Evolutionary conservation across 2,329 filamentous ascomycete species (phyloP).

Genomic region (Mycocentrospora acerina): DNA sequence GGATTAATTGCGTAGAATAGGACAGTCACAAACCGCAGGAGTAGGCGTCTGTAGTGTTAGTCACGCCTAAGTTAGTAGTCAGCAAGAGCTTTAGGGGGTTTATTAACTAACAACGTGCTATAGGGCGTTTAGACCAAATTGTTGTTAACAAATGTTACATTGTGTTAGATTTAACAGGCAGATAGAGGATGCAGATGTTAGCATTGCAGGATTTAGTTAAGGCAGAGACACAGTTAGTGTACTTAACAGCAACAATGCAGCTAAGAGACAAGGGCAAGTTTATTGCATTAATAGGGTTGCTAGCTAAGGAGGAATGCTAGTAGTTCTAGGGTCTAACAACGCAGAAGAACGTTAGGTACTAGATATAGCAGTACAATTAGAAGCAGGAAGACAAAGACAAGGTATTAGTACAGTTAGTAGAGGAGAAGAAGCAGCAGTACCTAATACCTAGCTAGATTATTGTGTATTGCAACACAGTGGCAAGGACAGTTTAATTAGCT

Average conservation of each 20-base stretch:
- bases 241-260: neutral
- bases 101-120: too few relatives aligned
- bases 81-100: too few relatives aligned
- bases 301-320: neutral
- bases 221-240: neutral
- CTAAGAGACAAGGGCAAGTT: constrained; percentile 1
- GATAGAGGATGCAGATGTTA: too few relatives aligned
- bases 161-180: too few relatives aligned
- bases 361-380: constrained; percentile 1
- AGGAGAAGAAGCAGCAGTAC: constrained; percentile 1
- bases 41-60: too few relatives aligned
- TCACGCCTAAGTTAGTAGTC: too few relatives aligned
- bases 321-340: neutral
- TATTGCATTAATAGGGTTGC: neutral
- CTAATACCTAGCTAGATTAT: neutral
- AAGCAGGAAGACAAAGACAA: neutral
- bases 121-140: too few relatives aligned
- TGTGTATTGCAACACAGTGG: neutral
- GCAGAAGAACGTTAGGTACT: neutral
- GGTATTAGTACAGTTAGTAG: neutral
- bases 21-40: too few relatives aligned
- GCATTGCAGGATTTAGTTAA: neutral
- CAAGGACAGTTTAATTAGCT: neutral
- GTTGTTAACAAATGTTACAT: too few relatives aligned
- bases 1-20: too few relatives aligned